Evolutionary conservation across 83 land plant species (phyloP).

Genomic region (Diphasiastrum complanatum): DNA sequence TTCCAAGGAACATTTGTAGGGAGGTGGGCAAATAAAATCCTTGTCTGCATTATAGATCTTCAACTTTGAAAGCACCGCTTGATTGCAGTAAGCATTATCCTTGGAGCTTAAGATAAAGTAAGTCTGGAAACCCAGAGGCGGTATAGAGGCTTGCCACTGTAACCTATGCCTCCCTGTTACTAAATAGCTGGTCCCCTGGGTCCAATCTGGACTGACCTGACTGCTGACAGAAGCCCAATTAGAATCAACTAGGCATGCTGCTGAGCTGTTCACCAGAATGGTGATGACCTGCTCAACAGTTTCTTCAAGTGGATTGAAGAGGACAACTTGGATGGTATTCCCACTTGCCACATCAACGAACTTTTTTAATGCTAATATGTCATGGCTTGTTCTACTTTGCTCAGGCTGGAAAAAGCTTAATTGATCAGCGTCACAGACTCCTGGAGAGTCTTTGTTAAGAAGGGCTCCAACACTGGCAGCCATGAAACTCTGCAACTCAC

Average conservation of each 20-base stretch:
- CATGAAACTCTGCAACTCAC: conserved; percentile 74
- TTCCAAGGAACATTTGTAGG: conserved; percentile 52
- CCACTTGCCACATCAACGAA: conserved; percentile 36
- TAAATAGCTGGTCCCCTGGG: conserved; percentile 26
- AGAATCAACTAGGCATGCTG: conserved; percentile 64
- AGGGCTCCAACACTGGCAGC: conserved; percentile 71
- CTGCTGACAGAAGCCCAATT: conserved; percentile 63
- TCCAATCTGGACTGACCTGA: conserved; percentile 83
- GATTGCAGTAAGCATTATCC: conserved; percentile 51
- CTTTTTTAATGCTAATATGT: conserved; percentile 60
- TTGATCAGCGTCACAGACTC: conserved; percentile 27
- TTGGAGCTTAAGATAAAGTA: conserved; percentile 48
- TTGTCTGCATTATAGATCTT: conserved; percentile 32
- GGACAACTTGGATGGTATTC: conserved; percentile 48
- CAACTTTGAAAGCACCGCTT: conserved; percentile 43
- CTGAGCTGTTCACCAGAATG: conserved; percentile 59
- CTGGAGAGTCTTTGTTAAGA: conserved; percentile 40
- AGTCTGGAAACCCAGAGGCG: conserved; percentile 81
- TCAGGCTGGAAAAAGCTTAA: conserved; percentile 54
- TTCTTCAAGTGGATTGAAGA: conserved; percentile 92
- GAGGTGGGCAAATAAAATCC: conserved; percentile 49
- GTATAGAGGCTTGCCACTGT: conserved; percentile 66
- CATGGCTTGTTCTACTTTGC: conserved; percentile 52
- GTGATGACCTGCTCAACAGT: conserved; percentile 74
- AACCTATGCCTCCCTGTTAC: conserved; percentile 66